A percentile compares a stretch with the other conserved stretches of the same genome.
Evolutionary conservation across 805 yeast genomes (phyloP).

Genomic region (Hanseniaspora valbyensis): DNA sequence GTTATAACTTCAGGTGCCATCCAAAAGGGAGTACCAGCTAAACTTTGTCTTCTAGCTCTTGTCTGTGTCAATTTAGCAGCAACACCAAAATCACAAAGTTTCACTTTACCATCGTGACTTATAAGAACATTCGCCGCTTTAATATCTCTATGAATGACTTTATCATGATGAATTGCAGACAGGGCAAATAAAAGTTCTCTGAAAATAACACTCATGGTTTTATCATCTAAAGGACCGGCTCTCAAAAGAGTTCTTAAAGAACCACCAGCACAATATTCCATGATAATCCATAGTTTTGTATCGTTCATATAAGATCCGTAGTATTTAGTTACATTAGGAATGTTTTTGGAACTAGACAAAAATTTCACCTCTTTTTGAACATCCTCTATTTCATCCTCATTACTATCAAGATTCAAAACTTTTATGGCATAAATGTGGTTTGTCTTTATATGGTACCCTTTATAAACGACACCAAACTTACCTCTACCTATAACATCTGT

Average conservation of each 20-base stretch:
- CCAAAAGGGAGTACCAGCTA: slow-evolving; percentile 97
- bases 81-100: slow-evolving; percentile 94
- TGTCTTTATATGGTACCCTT: slow-evolving; percentile 61
- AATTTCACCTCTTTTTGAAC: slow-evolving; percentile 89
- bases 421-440: slow-evolving; percentile 83
- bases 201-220: slow-evolving; percentile 68
- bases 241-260: slow-evolving; percentile 72
- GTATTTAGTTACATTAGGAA: slow-evolving; percentile 87
- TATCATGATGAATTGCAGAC: slow-evolving; percentile 70
- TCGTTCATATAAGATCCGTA: slow-evolving; percentile 80
- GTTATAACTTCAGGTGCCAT: slow-evolving; percentile 98
- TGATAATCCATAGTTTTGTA: slow-evolving; percentile 90
- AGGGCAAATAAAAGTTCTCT: slow-evolving; percentile 74
- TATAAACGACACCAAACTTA: slow-evolving; percentile 92
- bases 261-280: slow-evolving; percentile 98
- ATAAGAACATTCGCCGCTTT: slow-evolving; percentile 93
- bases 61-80: slow-evolving; percentile 83
- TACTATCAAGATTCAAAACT: slow-evolving; percentile 82
- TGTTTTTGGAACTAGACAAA: slow-evolving; percentile 65
- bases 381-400: slow-evolving; percentile 86
- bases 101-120: slow-evolving; percentile 78
- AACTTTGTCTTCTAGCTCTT: slow-evolving; percentile 72
- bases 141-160: slow-evolving; percentile 90
- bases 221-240: slow-evolving; percentile 83
- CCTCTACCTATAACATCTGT: slow-evolving; percentile 93